A percentile compares a stretch with the other conserved stretches of the same genome.
These are phyloP conservation scores for Tolypocladium amazonense DNA, from an alignment of 2,329 filamentous ascomycete species.

Conservation along the genomic window DNA sequence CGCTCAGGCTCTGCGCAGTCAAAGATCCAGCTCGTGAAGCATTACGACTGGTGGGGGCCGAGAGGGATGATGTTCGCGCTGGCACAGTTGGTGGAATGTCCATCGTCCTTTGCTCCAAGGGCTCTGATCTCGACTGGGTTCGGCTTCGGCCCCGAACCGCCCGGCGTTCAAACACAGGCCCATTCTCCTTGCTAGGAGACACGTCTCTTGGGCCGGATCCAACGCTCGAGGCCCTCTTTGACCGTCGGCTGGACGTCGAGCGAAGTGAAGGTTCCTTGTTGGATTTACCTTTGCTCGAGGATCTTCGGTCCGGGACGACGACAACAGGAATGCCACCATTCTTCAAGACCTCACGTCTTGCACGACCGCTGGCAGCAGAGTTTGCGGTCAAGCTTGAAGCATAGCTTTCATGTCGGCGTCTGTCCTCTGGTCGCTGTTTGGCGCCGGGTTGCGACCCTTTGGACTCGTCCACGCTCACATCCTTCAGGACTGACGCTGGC, in stretches of 20 bases:
- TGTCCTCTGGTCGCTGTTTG: constrained; percentile 14
- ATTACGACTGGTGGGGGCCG: constrained; percentile 51
- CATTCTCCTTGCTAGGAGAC: constrained; percentile 29
- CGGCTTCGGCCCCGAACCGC: constrained; percentile 28
- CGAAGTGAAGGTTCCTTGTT: constrained; percentile 43
- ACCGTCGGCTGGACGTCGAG: constrained; percentile 49
- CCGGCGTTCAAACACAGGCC: constrained; percentile 31
- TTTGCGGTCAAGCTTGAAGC: constrained; percentile 36
- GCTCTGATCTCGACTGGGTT: constrained; percentile 36
- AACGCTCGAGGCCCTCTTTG: constrained; percentile 41
- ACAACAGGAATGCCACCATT: constrained; percentile 52
- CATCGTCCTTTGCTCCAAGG: constrained; percentile 44
- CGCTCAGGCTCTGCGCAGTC: constrained; percentile 43
- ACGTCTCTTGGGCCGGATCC: constrained; percentile 34
- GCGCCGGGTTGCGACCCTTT: constrained; percentile 15
- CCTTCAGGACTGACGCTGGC: constrained; percentile 5
- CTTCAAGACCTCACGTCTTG: constrained; percentile 48
- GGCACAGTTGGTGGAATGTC: constrained; percentile 51
- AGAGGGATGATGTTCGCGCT: constrained; percentile 47
- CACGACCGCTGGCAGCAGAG: constrained; percentile 41
- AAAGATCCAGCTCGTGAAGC: constrained; percentile 26
- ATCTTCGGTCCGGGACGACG: constrained; percentile 47
- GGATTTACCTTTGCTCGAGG: constrained; percentile 42
- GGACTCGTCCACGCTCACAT: constrained; percentile 6
- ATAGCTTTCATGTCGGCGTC: constrained; percentile 32